Evolutionary conservation across 805 yeast species (phyloP).

Genomic region (Kodamaea leandrae): DNA sequence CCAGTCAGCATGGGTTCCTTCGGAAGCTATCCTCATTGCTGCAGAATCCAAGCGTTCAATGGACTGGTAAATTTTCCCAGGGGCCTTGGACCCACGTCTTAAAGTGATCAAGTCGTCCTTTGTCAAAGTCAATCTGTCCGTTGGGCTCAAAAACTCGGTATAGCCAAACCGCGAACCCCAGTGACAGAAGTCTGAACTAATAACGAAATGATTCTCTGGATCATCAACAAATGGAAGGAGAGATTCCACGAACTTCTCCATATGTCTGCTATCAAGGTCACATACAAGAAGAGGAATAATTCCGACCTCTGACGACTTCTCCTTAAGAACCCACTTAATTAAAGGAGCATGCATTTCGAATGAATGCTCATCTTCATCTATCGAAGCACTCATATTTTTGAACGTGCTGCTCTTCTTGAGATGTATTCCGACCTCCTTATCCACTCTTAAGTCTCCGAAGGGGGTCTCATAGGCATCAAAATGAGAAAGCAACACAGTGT

Average conservation of each 20-base stretch:
- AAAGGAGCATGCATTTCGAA: conserved; percentile 94
- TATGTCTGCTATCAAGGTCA: conserved; percentile 47
- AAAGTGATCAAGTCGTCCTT: conserved; percentile 8
- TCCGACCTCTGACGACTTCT: conserved; percentile 48
- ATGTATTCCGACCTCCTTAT: conserved; percentile 41
- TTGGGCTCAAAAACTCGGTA: conserved; percentile 27
- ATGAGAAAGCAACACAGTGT: conserved; percentile 51
- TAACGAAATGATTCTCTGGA: conserved; percentile 62
- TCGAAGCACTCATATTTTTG: conserved; percentile 51
- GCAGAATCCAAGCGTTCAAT: conserved; percentile 69
- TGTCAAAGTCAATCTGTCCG: not conserved
- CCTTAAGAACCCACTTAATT: conserved; percentile 25
- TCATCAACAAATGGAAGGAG: conserved; percentile 55
- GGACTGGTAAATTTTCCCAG: conserved; percentile 59
- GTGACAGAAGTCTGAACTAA: conserved; percentile 93
- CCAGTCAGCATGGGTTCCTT: conserved; percentile 62
- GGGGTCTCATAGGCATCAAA: conserved; percentile 74
- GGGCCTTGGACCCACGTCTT: not conserved
- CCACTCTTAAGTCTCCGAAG: conserved; percentile 71
- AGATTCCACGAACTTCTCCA: conserved; percentile 43
- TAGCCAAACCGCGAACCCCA: conserved; percentile 62
- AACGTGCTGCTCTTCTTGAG: conserved; percentile 42
- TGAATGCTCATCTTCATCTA: conserved; percentile 86
- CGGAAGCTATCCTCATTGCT: conserved; percentile 63
- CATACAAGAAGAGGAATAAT: conserved; percentile 72